A percentile compares a stretch with the other conserved stretches of the same genome.
phyloP scores from a whole-genome alignment of 345 rosid genomes.

The Sapria himalayana region DNA sequence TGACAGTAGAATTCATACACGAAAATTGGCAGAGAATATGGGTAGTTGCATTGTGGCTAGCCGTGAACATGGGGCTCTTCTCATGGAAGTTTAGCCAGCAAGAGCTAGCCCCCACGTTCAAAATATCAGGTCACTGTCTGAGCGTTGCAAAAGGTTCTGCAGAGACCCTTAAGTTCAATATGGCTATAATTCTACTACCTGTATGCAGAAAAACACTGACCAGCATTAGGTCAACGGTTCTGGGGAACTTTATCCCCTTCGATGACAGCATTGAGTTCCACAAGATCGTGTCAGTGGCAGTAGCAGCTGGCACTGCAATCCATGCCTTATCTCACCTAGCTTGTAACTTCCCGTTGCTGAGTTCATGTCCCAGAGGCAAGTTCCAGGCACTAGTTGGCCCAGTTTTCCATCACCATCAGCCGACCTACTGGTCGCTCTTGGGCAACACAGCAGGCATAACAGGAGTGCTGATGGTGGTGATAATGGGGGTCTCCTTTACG shows the following conservation, averaged over 20 bases:
- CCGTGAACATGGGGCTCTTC: slow-evolving; percentile 24
- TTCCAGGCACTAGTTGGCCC: slow-evolving; percentile 31
- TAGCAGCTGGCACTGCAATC: slow-evolving; percentile 22
- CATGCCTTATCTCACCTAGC: slow-evolving; percentile 38
- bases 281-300: slow-evolving; percentile 32
- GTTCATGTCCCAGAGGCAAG: slow-evolving; percentile 17
- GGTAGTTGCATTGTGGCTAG: slow-evolving; percentile 29
- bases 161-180: slow-evolving; percentile 69
- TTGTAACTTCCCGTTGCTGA: slow-evolving; percentile 43
- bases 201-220: slow-evolving; percentile 69
- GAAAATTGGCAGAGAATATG: slow-evolving; percentile 63
- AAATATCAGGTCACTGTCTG: slow-evolving; percentile 62
- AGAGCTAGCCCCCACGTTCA: slow-evolving; percentile 16
- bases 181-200: slow-evolving; percentile 74
- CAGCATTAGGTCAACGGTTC: slow-evolving; percentile 38
- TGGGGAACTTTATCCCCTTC: slow-evolving; percentile 37
- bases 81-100: slow-evolving; percentile 32
- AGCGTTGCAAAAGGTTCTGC: slow-evolving; percentile 74
- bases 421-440: slow-evolving; percentile 35
- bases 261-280: slow-evolving; percentile 92
- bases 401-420: slow-evolving; percentile 29
- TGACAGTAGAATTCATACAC: slow-evolving; percentile 18
- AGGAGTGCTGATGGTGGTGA: slow-evolving; percentile 32
- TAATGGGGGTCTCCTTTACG: slow-evolving; percentile 50
- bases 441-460: slow-evolving; percentile 31